Evolutionary conservation across 345 rosid genomes (phyloP), one percentile per base, ranked within the genome.

Genomic region (Euphorbia peplus): DNA sequence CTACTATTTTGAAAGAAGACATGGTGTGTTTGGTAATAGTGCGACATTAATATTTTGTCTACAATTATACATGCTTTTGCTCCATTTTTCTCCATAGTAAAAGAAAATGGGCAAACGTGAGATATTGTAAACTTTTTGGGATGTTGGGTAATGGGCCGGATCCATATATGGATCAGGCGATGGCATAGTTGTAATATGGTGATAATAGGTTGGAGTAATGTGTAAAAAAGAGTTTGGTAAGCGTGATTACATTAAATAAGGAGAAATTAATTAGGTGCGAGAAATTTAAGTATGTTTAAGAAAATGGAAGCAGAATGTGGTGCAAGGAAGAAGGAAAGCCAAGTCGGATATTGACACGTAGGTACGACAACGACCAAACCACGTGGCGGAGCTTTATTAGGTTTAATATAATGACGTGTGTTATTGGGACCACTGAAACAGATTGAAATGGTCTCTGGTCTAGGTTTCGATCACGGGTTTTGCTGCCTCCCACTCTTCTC

Each of bases 351-450:
- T 0, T 66, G 81, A 66, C 84, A 75, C 81, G 81, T 77, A 24
- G 64, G 58, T 63, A 69, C 2, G 63, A 44, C n/a, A 53, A 19
- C 55, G 73, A 66, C 75, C 61, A 47, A 21, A 69, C 79, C 81
- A 81, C 84, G 77, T 81, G 84, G 79, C 73, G 14, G 0, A 7
- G 18, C 47, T 69, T 69, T 56, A 69, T 30, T 39, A 58, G 67
- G 55, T 53, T 59, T 19, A 16, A 7, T 1, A 47, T 30, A 60
- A 35, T 69, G 79, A 81, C 77, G 75, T 77, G 81, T 69, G 5
- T 10, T 8, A 8, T 13, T 28, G 79, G 73, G 79, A 66, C 76
- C 84, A 65, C 51, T 11, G 28, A 41, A n/a, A 55, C 69, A 60
- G 51, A 68, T 74, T 32, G 63, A 32, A 30, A 32, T 60, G 47